Evolutionary conservation across 2,329 filamentous ascomycete species (phyloP), one percentile per base, ranked within the genome.

Genomic region (Epichloe elymi): DNA sequence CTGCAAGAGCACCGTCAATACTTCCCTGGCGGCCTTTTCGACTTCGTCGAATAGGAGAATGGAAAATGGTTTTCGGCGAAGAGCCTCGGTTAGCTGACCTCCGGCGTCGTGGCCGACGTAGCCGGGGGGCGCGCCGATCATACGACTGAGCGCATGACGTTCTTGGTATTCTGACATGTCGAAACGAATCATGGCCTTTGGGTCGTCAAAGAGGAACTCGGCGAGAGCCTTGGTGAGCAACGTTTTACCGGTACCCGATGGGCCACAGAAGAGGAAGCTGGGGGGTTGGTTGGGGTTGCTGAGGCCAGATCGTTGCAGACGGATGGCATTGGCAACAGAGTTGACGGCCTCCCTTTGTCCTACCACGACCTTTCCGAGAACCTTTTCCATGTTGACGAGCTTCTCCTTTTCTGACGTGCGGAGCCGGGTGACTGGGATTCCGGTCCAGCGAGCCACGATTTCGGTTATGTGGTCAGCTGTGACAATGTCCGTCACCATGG

Each of bases 151-250:
- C 0, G 91, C 86, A 67, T 98, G 93, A 5, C 91, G 85, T 70
- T 98, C 93, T 69, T 98, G 94, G 68, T 98, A 98, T 69, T 98
- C 93, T 5, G 91, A 97, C 93, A 98, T 98, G 66, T 98, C 93
- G 72, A 98, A 95, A 39, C 93, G 86, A 61, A 98, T 95, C 93
- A 98, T 97, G 36, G 91, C 76, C 73, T 96, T 96, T 26, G 91
- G 73, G 60, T 98, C 93, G 65, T 98, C 93, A 72, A 98, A 98
- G 30, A 98, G 75, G 74, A 98, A 98, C 67, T 98, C 93, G 46
- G 93, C 93, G 53, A 98, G 77, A 15, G 91, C 93, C 70, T 98
- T 98, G 57, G 91, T 97, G 52, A 98, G 82, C 19, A 98, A 75
- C 17, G 93, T 98, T 73, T 98, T 98, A 75, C 93, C 93, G 12